Percentiles rank a stretch among this genome's conserved stretches.
phyloP scores from a whole-genome alignment of 164 flowering plant genomes.

The Sedum album region DNA sequence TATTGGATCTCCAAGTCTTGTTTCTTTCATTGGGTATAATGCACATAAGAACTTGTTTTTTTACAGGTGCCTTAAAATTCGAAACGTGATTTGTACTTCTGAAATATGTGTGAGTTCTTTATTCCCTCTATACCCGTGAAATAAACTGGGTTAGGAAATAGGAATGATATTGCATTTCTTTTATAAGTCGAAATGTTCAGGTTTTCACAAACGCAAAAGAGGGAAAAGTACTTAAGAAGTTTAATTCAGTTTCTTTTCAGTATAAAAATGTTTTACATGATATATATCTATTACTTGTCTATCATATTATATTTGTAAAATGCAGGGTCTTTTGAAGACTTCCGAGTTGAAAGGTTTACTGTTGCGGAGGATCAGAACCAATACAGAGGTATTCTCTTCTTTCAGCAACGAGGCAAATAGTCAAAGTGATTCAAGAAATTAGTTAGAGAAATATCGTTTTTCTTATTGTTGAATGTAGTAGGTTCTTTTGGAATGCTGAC shows the following conservation, averaged over 20 bases:
- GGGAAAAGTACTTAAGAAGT: too few species aligned
- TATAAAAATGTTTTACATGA: too few species aligned
- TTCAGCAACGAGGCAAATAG: neutral
- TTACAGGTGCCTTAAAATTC: slow-evolving; percentile 5
- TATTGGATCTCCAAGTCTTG: too few species aligned
- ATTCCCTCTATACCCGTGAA: neutral
- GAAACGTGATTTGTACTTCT: neutral
- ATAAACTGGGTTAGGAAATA: too few species aligned
- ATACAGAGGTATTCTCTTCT: neutral
- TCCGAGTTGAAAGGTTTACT: neutral
- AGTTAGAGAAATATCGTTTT: neutral
- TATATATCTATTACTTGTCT: too few species aligned
- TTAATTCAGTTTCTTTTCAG: too few species aligned
- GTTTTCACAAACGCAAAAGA: too few species aligned
- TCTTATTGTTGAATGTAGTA: neutral
- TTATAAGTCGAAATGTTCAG: neutral
- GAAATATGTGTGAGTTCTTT: neutral
- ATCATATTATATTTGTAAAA: neutral
- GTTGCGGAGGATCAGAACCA: neutral
- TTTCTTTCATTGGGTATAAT: too few species aligned
- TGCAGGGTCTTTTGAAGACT: slow-evolving; percentile 5
- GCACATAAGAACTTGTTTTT: neutral
- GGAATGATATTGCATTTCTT: neutral
- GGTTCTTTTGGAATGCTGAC: neutral
- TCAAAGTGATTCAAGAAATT: neutral